Percentiles rank a stretch among this genome's conserved stretches.
phyloP scores from a whole-genome alignment of 1,284 basidiomycete species.

The Fomitopsis pinicola region DNA sequence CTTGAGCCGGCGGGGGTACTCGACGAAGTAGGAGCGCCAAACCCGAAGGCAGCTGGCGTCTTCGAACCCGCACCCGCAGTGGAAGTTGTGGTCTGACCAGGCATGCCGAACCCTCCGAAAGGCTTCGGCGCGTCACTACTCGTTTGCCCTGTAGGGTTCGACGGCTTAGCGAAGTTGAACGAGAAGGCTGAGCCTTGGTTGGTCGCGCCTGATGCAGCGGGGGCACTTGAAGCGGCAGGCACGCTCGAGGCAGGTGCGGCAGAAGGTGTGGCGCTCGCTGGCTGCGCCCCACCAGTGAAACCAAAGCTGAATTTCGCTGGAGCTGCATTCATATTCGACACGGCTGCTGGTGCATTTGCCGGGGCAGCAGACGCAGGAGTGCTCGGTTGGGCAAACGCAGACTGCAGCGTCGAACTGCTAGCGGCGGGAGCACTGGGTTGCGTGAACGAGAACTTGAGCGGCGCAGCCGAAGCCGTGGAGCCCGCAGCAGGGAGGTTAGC shows the following conservation, averaged over 20 bases:
- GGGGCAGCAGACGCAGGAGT: slow-evolving; percentile 4
- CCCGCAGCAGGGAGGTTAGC: neutral
- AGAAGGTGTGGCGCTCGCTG: slow-evolving; percentile 6
- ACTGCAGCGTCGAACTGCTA: neutral
- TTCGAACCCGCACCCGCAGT: neutral
- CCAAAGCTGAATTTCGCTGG: slow-evolving; percentile 30
- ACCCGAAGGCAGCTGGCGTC: slow-evolving; percentile 4
- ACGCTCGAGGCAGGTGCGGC: neutral
- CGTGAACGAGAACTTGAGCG: slow-evolving; percentile 12
- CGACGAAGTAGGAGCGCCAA: neutral
- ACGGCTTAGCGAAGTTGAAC: slow-evolving; percentile 6
- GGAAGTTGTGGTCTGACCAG: neutral
- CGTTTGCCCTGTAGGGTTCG: neutral
- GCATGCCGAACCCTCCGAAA: slow-evolving; percentile 3
- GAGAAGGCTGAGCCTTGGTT: neutral
- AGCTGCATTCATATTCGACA: slow-evolving; percentile 3
- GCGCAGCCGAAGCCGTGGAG: neutral
- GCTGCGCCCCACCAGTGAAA: slow-evolving; percentile 10
- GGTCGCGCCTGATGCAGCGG: neutral
- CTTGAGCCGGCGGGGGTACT: neutral
- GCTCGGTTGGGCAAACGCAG: neutral
- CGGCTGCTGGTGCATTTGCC: neutral
- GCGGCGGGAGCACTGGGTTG: slow-evolving; percentile 12
- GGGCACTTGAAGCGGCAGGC: neutral
- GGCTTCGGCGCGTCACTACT: slow-evolving; percentile 15